These are phyloP conservation scores for Choiromyces venosus DNA, from an alignment of 495 filamentous ascomycete species.

Conservation along the genomic window DNA sequence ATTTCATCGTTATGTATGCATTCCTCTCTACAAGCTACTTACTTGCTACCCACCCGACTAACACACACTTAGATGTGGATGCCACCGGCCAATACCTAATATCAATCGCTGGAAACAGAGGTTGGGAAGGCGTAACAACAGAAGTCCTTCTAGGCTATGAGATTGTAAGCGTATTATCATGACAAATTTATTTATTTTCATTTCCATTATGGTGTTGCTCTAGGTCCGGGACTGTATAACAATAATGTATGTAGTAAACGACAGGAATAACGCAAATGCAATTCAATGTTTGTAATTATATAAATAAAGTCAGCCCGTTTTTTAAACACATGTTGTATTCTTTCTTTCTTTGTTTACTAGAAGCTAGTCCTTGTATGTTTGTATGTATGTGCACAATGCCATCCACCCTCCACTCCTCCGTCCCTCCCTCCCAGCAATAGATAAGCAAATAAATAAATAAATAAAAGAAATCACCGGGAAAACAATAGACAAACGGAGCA, in stretches of 20 bases:
- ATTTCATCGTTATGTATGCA: slow-evolving; percentile 59
- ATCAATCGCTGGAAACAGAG: slow-evolving; percentile 80
- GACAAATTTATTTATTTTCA: neutral
- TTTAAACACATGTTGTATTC: neutral
- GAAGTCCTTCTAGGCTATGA: slow-evolving; percentile 94
- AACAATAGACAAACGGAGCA: neutral
- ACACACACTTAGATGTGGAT: slow-evolving; percentile 65
- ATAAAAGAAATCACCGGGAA: neutral
- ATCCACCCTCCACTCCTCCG: neutral
- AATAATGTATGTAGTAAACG: slow-evolving; percentile 1
- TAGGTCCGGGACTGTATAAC: neutral
- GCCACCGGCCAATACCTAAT: slow-evolving; percentile 86
- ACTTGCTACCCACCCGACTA: neutral
- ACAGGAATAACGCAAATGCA: neutral
- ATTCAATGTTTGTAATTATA: neutral
- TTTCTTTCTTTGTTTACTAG: neutral
- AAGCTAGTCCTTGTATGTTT: neutral
- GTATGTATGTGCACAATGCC: neutral
- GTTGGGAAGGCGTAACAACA: slow-evolving; percentile 90
- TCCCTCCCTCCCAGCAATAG: too few species aligned
- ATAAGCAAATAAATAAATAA: neutral
- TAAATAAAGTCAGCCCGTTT: neutral
- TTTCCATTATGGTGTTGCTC: neutral
- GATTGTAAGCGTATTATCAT: slow-evolving; percentile 54
- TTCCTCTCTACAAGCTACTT: neutral